Evolutionary conservation across 805 yeast genomes (phyloP).

Genomic region (Metschnikowia arizonensis): DNA sequence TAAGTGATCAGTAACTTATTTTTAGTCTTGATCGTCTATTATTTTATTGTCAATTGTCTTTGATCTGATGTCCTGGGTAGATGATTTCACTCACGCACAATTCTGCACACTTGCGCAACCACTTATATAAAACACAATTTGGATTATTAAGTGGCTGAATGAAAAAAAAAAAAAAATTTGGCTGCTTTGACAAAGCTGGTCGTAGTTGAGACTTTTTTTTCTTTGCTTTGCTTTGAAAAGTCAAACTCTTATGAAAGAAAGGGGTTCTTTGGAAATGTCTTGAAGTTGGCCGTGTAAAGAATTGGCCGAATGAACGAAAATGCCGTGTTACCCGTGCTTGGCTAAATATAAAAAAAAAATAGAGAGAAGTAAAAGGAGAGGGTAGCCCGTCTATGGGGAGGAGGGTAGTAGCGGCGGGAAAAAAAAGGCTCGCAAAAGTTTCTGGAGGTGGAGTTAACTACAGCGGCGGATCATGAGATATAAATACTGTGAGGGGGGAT

Average conservation of each 20-base stretch:
- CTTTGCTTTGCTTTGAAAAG: no score
- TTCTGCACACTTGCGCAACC: background rate
- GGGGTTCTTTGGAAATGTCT: background rate
- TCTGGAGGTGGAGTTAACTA: background rate
- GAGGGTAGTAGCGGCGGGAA: no score
- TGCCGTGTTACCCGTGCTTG: background rate
- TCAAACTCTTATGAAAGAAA: background rate
- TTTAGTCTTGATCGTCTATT: background rate
- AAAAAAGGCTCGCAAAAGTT: background rate
- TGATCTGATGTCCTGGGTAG: background rate
- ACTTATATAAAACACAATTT: background rate
- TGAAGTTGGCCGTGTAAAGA: background rate
- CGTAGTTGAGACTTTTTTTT: background rate
- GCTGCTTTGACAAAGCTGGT: background rate
- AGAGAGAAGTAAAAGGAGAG: background rate
- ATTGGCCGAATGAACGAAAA: background rate
- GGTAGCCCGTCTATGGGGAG: background rate
- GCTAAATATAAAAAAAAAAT: background rate
- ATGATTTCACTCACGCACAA: background rate
- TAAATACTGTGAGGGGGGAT: background rate
- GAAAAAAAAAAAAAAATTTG: background rate
- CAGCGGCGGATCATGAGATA: background rate
- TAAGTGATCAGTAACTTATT: background rate
- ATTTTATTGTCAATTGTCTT: background rate
- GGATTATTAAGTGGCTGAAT: background rate